Base-by-base conservation (phyloP, 106 monocot genomes). In the Dendrobium nobile region DNA sequence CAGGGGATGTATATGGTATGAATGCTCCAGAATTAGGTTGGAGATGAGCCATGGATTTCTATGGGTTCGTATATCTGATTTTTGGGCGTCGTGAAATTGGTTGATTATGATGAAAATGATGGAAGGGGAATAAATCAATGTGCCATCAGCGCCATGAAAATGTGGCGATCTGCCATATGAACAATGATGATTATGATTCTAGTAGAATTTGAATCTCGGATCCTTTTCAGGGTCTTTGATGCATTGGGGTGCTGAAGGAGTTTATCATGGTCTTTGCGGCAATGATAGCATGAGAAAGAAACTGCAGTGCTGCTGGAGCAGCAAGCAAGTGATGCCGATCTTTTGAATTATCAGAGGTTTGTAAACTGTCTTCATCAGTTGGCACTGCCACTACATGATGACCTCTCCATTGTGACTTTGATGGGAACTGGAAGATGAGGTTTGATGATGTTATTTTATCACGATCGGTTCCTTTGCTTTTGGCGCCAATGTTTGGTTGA, bases 351-450 rank as follows among this genome's bases (percentile, higher is more conserved):
- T 44, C 86, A 92, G 43, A 82, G 94, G 17, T 92, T 92, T 81
- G 90, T 93, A 54, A 96, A 96, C 73, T 94, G 88, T 68, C 93
- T 45, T 6, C 45, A 45, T 0, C 9, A 45, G 45, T 45, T 45
- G 45, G 45, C 45, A 9, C 45, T 45, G 9, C 45, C 45, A 45
- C 45, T 45, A 9, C 45, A 96, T 72, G 87, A 87, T 55, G 88
- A 82, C 9, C 83, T 96, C 26, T 92, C 93, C 75, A 90, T 93
- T 79, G 96, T 93, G 83, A 78, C 92, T 61, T 79, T 79, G 37
- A 55, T 96, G 90, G 87, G 92, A 72, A 80, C n/a, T 72, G 64
- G 45, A 9, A 4, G 45, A 45, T 4, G 45, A 45, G 45, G 45
- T 45, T 45, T 0, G 45, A 7, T 45, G 1, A 44, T 44, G 44